Base-by-base conservation (phyloP, 345 rosid genomes). In the Melaleuca quinquenervia region DNA sequence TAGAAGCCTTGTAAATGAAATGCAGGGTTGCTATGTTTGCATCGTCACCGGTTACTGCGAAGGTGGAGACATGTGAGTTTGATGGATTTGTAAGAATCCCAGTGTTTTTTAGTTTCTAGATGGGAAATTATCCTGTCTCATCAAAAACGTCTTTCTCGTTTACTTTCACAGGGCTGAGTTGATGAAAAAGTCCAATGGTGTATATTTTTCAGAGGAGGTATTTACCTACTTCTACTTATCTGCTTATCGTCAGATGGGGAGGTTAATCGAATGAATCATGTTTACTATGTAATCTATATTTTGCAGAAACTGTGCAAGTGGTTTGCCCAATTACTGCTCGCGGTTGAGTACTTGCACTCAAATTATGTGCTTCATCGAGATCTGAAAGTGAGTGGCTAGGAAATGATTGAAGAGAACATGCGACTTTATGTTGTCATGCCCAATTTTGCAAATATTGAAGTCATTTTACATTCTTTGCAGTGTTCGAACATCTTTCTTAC, bases 1-100 rank as follows among this genome's bases (percentile, higher is more conserved):
- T 74, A 64, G 84, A 49, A 83, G 74, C 26, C 27, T 27, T 83
- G 78, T 83, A 27, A 44, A 62, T 89, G 85, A 82, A 82, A 85
- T 91, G 91, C 89, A 97, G 98, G 99, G 99, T 64, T 96, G 98
- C 92, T 97, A 94, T 90, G 98, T 97, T 88, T 97, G 99, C 90
- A 97, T 97, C 89, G 98, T 96, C 86, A 96, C 98, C 11, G 98
- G 99, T 89, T 97, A 97, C 88, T 97, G 99, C 87, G 99, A 97
- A 93, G 99, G 99, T 60, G 99, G 99, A 91, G 98, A 97, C 91
- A 97, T 97, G 99, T 97, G 94, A 93, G 98, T 94, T 87, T 84
- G 56, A 52, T 54, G 58, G 78, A 64, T 52, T 48, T 82, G 14
- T 50, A 41, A 6, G 76, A 62, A 51, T 74, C 50, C 84, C 64